These are phyloP conservation scores for Rhizophagus prolifer DNA, from an alignment of 192 early-diverging fungal species.

Conservation along the genomic window DNA sequence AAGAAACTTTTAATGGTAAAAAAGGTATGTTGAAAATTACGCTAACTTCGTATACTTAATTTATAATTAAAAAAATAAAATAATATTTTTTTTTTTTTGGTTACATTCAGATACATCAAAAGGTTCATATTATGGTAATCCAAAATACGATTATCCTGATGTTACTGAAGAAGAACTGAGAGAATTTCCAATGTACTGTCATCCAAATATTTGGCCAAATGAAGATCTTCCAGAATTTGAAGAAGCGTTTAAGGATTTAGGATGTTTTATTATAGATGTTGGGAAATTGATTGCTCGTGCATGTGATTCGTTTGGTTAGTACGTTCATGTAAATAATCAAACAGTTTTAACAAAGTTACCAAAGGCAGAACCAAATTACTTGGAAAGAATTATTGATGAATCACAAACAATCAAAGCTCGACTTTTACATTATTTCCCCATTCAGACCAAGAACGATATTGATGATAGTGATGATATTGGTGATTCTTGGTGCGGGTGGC, in stretches of 20 bases:
- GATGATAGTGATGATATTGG: slow-evolving; percentile 40
- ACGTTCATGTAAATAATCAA: not conserved
- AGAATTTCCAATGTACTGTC: slow-evolving; percentile 50
- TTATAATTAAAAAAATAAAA: not conserved
- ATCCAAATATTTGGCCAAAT: slow-evolving; percentile 60
- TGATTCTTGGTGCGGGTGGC: slow-evolving; percentile 72
- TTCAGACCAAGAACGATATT: slow-evolving; percentile 18
- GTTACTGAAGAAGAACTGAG: slow-evolving; percentile 34
- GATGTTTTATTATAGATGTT: slow-evolving; percentile 54
- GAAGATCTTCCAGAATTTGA: slow-evolving; percentile 55
- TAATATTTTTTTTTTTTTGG: not conserved
- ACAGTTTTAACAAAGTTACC: slow-evolving; percentile 10
- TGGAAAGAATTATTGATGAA: slow-evolving; percentile 51
- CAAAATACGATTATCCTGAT: slow-evolving; percentile 44
- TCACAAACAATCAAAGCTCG: slow-evolving; percentile 62
- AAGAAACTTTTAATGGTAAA: slow-evolving; percentile 65
- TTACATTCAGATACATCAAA: slow-evolving; percentile 40
- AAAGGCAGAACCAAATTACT: slow-evolving; percentile 43
- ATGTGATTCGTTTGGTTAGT: slow-evolving; percentile 55
- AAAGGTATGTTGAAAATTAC: slow-evolving; percentile 39
- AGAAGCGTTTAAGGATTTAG: slow-evolving; percentile 56
- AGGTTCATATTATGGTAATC: slow-evolving; percentile 66
- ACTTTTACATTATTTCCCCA: slow-evolving; percentile 67
- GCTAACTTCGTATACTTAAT: not conserved
- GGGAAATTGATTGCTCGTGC: slow-evolving; percentile 55